Evolutionary conservation across 1,284 basidiomycete genomes (phyloP).

Genomic region (Tilletia horrida): DNA sequence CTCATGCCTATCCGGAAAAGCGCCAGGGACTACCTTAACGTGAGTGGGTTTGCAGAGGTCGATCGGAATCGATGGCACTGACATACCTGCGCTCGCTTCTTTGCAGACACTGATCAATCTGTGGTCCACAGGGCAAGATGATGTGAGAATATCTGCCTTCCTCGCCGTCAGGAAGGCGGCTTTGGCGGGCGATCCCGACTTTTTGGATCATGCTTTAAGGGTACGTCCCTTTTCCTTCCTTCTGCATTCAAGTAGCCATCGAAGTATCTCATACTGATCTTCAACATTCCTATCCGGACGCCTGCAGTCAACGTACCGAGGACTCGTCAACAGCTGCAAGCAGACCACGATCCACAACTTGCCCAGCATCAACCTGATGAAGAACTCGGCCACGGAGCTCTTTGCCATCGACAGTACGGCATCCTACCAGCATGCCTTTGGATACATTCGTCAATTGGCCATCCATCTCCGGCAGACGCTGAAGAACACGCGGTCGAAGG

Average conservation of each 20-base stretch:
- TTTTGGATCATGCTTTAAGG: constrained; percentile 82
- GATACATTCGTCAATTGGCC: constrained; percentile 92
- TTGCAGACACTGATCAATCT: constrained; percentile 65
- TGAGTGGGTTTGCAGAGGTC: constrained; percentile 10
- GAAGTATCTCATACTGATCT: constrained; percentile 11
- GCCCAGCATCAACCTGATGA: constrained; percentile 94
- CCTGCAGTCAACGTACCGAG: constrained; percentile 73
- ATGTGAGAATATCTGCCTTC: constrained; percentile 80
- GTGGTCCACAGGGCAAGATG: constrained; percentile 76
- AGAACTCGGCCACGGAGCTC: constrained; percentile 90
- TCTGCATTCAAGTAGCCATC: neutral
- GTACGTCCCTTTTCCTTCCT: constrained; percentile 57
- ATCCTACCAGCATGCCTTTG: constrained; percentile 88
- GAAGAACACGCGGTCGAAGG: constrained; percentile 66
- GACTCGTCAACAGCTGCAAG: constrained; percentile 76
- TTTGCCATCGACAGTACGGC: constrained; percentile 70
- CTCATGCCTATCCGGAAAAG: constrained; percentile 37
- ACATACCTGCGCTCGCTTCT: constrained; percentile 57
- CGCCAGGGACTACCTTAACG: constrained; percentile 46
- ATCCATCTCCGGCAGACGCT: constrained; percentile 87
- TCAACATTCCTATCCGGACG: neutral
- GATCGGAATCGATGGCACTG: neutral
- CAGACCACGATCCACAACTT: constrained; percentile 80
- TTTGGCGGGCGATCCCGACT: constrained; percentile 72
- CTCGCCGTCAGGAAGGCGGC: constrained; percentile 79